Conservation (phyloP, 352 stramenopile genomes). For the Pythium rhizo-oryzae region DNA sequence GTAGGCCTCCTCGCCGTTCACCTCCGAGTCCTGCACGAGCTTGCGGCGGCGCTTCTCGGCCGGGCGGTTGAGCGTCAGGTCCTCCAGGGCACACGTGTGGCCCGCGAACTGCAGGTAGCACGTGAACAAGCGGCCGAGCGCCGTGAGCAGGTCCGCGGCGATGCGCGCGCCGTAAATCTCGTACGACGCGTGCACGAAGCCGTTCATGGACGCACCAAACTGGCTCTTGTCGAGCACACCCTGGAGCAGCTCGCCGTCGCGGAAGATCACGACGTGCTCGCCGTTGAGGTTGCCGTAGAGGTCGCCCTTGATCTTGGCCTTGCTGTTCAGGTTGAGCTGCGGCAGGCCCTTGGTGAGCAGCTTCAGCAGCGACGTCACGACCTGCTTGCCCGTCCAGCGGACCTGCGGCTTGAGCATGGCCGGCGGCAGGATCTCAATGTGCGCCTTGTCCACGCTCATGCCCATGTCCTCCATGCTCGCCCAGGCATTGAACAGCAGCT, state of each 20-base stretch:
- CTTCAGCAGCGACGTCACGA: constrained; percentile 97
- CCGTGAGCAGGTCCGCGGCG: constrained; percentile 81
- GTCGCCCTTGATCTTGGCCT: constrained; percentile 96
- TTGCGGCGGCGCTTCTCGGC: constrained; percentile 92
- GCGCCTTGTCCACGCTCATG: constrained; percentile 76
- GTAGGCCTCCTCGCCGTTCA: constrained; percentile 83
- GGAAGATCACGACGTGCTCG: constrained; percentile 97
- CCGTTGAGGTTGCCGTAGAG: constrained; percentile 94
- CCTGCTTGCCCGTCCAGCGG: constrained; percentile 99
- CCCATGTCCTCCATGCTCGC: constrained; percentile 95
- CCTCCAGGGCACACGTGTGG: constrained; percentile 99
- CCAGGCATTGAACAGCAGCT: constrained; percentile 97
- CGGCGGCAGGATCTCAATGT: constrained; percentile 96
- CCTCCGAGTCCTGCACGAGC: constrained; percentile 87
- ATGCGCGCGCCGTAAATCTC: constrained; percentile 88
- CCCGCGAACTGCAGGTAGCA: constrained; percentile 98
- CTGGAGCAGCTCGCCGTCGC: constrained; percentile 95
- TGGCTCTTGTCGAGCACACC: constrained; percentile 99
- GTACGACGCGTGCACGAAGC: constrained; percentile 98
- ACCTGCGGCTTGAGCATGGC: constrained; percentile 97
- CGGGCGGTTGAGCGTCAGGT: constrained; percentile 95
- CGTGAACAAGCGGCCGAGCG: constrained; percentile 94
- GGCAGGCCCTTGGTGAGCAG: constrained; percentile 91
- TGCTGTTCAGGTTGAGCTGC: constrained; percentile 93
- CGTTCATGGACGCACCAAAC: constrained; percentile 98